Percentiles rank a stretch among this genome's conserved stretches.
phyloP scores from a whole-genome alignment of 306 rosid species.

The Sicyos edulis region DNA sequence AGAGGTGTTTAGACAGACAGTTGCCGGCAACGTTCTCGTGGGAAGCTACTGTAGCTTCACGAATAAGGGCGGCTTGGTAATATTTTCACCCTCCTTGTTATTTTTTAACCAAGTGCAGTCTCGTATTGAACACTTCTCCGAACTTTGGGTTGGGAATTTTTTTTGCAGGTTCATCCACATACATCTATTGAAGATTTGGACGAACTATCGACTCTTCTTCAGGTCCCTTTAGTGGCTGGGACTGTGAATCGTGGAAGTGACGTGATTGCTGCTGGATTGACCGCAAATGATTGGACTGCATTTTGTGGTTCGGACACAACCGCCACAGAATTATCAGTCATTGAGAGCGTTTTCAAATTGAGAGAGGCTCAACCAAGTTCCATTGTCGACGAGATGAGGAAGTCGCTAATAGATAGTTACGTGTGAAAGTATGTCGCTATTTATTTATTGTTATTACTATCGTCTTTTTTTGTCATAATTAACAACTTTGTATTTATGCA shows the following conservation, averaged over 20 bases:
- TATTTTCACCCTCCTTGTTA: background rate
- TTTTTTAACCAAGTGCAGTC: background rate
- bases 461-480: background rate
- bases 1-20: slow-evolving; percentile 90
- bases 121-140: background rate
- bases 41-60: slow-evolving; percentile 87
- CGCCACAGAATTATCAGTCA: slow-evolving; percentile 82
- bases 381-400: slow-evolving; percentile 84
- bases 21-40: slow-evolving; percentile 85
- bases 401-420: slow-evolving; percentile 68
- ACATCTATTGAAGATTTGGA: slow-evolving; percentile 86
- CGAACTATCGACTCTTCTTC: slow-evolving; percentile 91
- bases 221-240: slow-evolving; percentile 90
- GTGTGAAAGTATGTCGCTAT: slow-evolving; percentile 32
- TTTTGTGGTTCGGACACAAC: slow-evolving; percentile 94
- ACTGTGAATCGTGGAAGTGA: slow-evolving; percentile 86
- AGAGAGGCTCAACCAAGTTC: slow-evolving; percentile 79
- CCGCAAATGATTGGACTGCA: slow-evolving; percentile 89
- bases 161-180: slow-evolving; percentile 80
- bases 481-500: slow-evolving; percentile 2
- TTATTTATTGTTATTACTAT: background rate
- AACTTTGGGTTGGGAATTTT: too few relatives aligned
- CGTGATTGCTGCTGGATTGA: slow-evolving; percentile 78
- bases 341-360: slow-evolving; percentile 86
- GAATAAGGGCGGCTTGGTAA: slow-evolving; percentile 91